Evolutionary conservation across 2,329 filamentous ascomycete genomes (phyloP).

Genomic region (Penicillium vulpinum): DNA sequence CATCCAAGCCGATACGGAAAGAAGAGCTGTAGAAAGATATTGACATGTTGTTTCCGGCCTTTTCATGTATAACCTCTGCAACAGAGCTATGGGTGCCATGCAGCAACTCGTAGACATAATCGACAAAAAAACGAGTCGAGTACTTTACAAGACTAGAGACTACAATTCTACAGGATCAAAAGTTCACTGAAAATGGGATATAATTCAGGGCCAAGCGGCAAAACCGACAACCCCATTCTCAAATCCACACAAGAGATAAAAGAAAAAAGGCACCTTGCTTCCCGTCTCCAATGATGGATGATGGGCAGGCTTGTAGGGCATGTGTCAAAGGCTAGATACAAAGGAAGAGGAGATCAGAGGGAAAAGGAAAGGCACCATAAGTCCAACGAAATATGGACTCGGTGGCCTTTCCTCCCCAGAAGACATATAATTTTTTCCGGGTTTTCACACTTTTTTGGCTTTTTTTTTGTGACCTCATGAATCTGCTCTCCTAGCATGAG

Average conservation of each 20-base stretch:
- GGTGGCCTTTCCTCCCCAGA: slow-evolving; percentile 13
- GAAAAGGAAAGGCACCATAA: slow-evolving; percentile 10
- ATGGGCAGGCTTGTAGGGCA: background rate
- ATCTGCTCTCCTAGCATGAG: background rate
- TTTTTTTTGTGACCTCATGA: slow-evolving; percentile 27
- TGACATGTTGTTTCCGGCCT: background rate
- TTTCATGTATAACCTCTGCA: too few species aligned
- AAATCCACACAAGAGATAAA: slow-evolving; percentile 20
- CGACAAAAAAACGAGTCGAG: too few species aligned
- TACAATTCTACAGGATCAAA: slow-evolving; percentile 1
- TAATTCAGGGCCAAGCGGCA: slow-evolving; percentile 5
- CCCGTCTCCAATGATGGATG: background rate
- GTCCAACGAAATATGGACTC: slow-evolving; percentile 20
- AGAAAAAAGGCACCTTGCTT: slow-evolving; percentile 13
- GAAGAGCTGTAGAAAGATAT: background rate
- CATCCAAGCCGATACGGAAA: background rate
- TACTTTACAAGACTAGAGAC: background rate
- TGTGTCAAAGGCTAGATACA: slow-evolving; percentile 23
- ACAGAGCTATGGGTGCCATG: background rate
- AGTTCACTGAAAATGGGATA: slow-evolving; percentile 12
- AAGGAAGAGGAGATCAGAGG: slow-evolving; percentile 14
- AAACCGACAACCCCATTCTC: slow-evolving; percentile 2
- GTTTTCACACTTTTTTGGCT: slow-evolving; percentile 30
- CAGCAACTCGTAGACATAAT: background rate
- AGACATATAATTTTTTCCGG: slow-evolving; percentile 25